Conservation (phyloP, 148 eudicot genomes). For the Tetragonia tetragonoides region DNA sequence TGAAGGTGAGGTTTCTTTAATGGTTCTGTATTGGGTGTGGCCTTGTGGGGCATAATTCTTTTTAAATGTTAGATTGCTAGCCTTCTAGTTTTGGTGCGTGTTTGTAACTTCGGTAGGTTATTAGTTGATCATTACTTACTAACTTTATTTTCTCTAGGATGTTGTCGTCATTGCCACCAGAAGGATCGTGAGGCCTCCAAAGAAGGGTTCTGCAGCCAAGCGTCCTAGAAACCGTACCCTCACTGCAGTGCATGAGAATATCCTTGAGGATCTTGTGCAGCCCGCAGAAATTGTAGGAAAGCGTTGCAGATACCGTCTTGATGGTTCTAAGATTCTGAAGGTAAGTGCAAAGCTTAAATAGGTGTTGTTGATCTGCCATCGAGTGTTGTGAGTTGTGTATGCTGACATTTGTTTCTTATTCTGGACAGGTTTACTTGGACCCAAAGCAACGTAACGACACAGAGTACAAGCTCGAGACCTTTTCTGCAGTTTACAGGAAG, state of each 20-base stretch:
- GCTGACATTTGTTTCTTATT: neutral
- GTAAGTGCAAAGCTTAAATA: conserved; percentile 17
- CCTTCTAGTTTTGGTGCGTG: neutral
- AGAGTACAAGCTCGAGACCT: conserved; percentile 90
- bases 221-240: conserved; percentile 85
- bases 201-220: conserved; percentile 84
- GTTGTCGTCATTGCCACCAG: conserved; percentile 81
- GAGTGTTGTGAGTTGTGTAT: neutral
- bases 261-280: conserved; percentile 80
- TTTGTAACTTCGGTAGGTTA: neutral
- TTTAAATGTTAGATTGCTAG: too few species aligned
- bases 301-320: conserved; percentile 72
- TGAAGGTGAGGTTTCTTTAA: too few species aligned
- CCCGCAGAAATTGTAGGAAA: conserved; percentile 96
- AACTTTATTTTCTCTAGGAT: conserved; percentile 41
- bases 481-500: conserved; percentile 79
- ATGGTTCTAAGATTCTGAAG: conserved; percentile 84
- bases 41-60: too few species aligned
- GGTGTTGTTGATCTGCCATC: neutral
- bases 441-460: conserved; percentile 84
- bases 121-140: neutral
- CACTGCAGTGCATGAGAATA: conserved; percentile 80
- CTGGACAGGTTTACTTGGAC: conserved; percentile 65
- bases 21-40: too few species aligned
- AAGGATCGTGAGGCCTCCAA: conserved; percentile 82